Percentiles rank a stretch among this genome's conserved stretches.
Evolutionary conservation across 192 early-diverging fungal genomes (phyloP).

Genomic region (Thamnidium elegans): DNA sequence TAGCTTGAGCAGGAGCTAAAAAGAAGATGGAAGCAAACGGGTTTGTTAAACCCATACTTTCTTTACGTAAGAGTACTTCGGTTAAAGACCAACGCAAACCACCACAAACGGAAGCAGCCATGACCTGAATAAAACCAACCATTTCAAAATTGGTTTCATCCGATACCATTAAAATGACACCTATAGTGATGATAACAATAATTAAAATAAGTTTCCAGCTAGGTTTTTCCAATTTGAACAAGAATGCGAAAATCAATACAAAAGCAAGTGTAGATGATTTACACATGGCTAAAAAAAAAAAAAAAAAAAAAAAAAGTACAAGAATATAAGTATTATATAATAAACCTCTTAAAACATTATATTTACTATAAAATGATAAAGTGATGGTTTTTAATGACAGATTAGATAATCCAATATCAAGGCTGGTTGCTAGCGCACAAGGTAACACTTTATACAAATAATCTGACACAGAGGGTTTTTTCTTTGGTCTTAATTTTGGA

Average conservation of each 20-base stretch:
- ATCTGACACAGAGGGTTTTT: slow-evolving; percentile 49
- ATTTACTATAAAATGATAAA: slow-evolving; percentile 85
- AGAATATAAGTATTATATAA: slow-evolving; percentile 7
- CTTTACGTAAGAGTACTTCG: slow-evolving; percentile 75
- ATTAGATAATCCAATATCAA: slow-evolving; percentile 92
- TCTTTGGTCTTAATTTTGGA: slow-evolving; percentile 60
- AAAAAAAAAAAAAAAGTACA: slow-evolving; percentile 11
- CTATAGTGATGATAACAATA: slow-evolving; percentile 76
- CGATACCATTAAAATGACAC: slow-evolving; percentile 86
- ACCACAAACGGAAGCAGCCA: slow-evolving; percentile 74
- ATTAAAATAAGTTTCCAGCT: slow-evolving; percentile 67
- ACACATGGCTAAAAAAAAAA: slow-evolving; percentile 60
- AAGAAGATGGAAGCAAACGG: slow-evolving; percentile 84
- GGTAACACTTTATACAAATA: slow-evolving; percentile 73
- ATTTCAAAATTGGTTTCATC: slow-evolving; percentile 79
- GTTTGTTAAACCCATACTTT: slow-evolving; percentile 79
- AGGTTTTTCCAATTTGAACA: slow-evolving; percentile 81
- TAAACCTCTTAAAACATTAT: background rate
- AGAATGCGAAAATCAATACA: slow-evolving; percentile 88
- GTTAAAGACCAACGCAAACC: slow-evolving; percentile 93
- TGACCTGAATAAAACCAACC: slow-evolving; percentile 74
- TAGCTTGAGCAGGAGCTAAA: slow-evolving; percentile 76
- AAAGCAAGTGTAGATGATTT: slow-evolving; percentile 74
- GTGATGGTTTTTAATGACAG: slow-evolving; percentile 82
- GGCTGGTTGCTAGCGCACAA: slow-evolving; percentile 81